Base-by-base conservation (phyloP, 306 rosid species). In the Rubus parviflorus region DNA sequence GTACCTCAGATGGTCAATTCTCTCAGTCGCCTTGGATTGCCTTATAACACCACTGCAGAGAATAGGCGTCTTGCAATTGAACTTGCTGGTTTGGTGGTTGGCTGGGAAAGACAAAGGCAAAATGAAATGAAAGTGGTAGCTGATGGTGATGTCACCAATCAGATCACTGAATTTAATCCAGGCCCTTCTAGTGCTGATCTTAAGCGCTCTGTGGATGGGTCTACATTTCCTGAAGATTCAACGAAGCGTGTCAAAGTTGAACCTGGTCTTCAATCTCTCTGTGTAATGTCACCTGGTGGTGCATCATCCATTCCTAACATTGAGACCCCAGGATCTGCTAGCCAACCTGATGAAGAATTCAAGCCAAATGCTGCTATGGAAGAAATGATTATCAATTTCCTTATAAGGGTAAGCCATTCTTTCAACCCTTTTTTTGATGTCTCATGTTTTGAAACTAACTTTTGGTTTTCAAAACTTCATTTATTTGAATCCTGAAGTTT, bases 311-410 rank as follows among this genome's bases (percentile, higher is more conserved):
- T 96, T 73, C 86, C 99, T 22, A 92, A 89, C 83, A 86, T 96
- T 70, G 99, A 92, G 84, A 91, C 98, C 71, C 98, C 98, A 30
- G 99, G 99, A 81, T 92, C 94, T 81, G 68, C 93, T 68, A 83
- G 90, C 80, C 99, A 96, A 80, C 97, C 98, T 61, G 99, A 96
- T 81, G 99, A 93, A 83, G 99, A 96, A 82, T 96, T 96, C 85
- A 96, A 96, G 84, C 99, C 99, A 79, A 96, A 96, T 89, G 99
- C 99, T 84, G 99, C 99, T 30, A 96, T 92, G 99, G 99, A 96
- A 83, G 99, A 96, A 85, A 92, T 96, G 98, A 92, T 96, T 69
- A 96, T 96, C 82, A 96, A 92, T 75, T 96, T 96, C 81, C 94
- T 96, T 58, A 96, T 96, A 72, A 87, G 98, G 90, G 99, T 96